Evolutionary conservation across 495 filamentous ascomycete genomes (phyloP).

Genomic region (Lichenothelia convexa): DNA sequence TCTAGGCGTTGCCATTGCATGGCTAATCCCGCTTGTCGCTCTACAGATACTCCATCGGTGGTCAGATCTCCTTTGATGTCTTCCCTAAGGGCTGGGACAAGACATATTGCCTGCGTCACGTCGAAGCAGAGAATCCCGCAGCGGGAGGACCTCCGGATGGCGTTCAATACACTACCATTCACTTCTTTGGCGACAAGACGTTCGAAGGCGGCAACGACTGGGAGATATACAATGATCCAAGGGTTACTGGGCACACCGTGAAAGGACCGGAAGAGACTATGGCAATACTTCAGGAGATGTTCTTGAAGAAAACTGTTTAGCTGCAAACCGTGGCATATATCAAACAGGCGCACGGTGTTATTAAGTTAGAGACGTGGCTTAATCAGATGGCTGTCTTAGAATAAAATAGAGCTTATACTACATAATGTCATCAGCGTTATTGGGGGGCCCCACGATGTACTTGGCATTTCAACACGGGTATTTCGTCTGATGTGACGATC

Average conservation of each 20-base stretch:
- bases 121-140: constrained; percentile 74
- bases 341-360: too few relatives aligned
- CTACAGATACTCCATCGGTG: constrained; percentile 72
- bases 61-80: constrained; percentile 94
- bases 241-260: constrained; percentile 74
- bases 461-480: too few relatives aligned
- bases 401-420: too few relatives aligned
- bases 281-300: constrained; percentile 56
- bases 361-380: too few relatives aligned
- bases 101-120: constrained; percentile 83
- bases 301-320: constrained; percentile 16
- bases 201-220: constrained; percentile 79
- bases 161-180: constrained; percentile 64
- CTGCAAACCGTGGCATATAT: neutral
- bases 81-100: constrained; percentile 98
- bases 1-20: neutral
- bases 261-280: constrained; percentile 66
- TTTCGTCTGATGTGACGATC: too few relatives aligned
- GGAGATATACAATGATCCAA: constrained; percentile 69
- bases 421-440: too few relatives aligned
- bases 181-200: constrained; percentile 98
- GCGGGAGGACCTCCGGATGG: constrained; percentile 49
- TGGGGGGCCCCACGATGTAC: too few relatives aligned
- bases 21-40: constrained; percentile 1
- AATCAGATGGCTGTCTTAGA: too few relatives aligned